Evolutionary conservation across 202 grass and related monocot species (phyloP), one percentile per base, ranked within the genome.

Genomic region (Dendrocalamus latiflorus): DNA sequence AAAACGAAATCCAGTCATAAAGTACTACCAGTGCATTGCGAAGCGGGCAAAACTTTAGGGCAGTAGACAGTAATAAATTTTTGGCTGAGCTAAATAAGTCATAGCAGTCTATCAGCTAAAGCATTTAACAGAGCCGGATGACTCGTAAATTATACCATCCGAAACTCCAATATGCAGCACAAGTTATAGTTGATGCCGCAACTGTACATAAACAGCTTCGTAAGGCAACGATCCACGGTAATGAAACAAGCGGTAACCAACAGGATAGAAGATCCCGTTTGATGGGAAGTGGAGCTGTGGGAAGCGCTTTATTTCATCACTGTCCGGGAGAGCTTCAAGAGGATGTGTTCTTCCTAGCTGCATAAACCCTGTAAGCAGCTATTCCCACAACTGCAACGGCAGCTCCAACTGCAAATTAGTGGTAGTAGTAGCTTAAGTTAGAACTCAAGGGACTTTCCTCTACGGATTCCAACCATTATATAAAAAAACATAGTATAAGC

Each of bases 381-480:
- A 99, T 39, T 81, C 93, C 96, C 50, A 95, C 91, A 68, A 99
- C 93, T 79, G 87, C 91, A 78, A 94, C 88, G 62, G 96, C 96
- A 88, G 93, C 96, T 88, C 96, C 96, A 91, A 99, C 96, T 99
- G 91, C 89, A 81, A 68, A 48, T 54, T 71, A 88, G 74, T 78
- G 28, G 28, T 13, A 76, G 38, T 63, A 49, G 69, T 65, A 75
- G 75, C 47, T 21, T 42, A 30, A 28, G n/a, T n/a, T n/a, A n/a
- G n/a, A n/a, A n/a, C n/a, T n/a, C n/a, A n/a, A n/a, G n/a, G n/a
- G n/a, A n/a, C n/a, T n/a, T n/a, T n/a, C n/a, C n/a, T n/a, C 68
- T 50, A 11, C 3, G 8, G 18, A 11, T 10, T 43, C 54, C 9
- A 16, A 66, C 24, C 4, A 42, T 45, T 30, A 28, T 36, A 72